Percentiles rank a stretch among this genome's conserved stretches.
These are phyloP conservation scores for Fusarium oligoseptatum DNA, from an alignment of 2,329 filamentous ascomycete genomes.

Conservation along the genomic window DNA sequence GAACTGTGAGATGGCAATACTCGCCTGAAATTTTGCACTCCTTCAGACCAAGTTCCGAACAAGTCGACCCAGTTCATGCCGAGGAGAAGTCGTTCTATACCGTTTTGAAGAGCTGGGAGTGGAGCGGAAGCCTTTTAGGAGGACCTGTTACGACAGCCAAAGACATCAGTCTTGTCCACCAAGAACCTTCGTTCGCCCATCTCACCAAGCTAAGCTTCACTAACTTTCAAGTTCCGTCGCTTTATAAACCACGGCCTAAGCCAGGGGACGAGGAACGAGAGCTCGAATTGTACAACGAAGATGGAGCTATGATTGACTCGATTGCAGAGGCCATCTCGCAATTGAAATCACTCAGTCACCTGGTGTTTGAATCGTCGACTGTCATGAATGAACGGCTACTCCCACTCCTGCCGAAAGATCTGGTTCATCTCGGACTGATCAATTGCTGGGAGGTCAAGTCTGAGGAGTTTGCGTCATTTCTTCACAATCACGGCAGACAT, in stretches of 20 bases:
- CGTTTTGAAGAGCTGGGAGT: slow-evolving; percentile 69
- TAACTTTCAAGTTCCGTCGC: slow-evolving; percentile 71
- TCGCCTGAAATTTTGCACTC: slow-evolving; percentile 74
- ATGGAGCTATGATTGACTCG: slow-evolving; percentile 58
- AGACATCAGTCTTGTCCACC: slow-evolving; percentile 67
- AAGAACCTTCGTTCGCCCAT: slow-evolving; percentile 66
- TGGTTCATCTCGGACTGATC: slow-evolving; percentile 78
- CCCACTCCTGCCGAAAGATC: slow-evolving; percentile 73
- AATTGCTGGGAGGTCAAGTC: slow-evolving; percentile 84
- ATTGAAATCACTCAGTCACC: slow-evolving; percentile 73
- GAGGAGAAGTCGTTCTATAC: slow-evolving; percentile 51
- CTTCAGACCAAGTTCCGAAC: slow-evolving; percentile 65
- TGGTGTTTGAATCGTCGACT: slow-evolving; percentile 82
- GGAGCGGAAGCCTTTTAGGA: slow-evolving; percentile 69
- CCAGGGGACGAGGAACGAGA: slow-evolving; percentile 49
- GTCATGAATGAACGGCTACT: slow-evolving; percentile 77
- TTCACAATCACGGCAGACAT: slow-evolving; percentile 75
- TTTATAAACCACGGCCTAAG: slow-evolving; percentile 54
- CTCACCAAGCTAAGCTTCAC: slow-evolving; percentile 71
- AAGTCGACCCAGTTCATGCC: slow-evolving; percentile 46
- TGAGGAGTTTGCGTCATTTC: slow-evolving; percentile 73
- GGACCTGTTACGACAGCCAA: slow-evolving; percentile 60
- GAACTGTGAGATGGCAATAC: slow-evolving; percentile 77
- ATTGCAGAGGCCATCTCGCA: slow-evolving; percentile 51
- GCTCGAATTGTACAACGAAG: slow-evolving; percentile 52